Base-by-base conservation (phyloP, 805 yeast genomes). In the Candida andamanensis region DNA sequence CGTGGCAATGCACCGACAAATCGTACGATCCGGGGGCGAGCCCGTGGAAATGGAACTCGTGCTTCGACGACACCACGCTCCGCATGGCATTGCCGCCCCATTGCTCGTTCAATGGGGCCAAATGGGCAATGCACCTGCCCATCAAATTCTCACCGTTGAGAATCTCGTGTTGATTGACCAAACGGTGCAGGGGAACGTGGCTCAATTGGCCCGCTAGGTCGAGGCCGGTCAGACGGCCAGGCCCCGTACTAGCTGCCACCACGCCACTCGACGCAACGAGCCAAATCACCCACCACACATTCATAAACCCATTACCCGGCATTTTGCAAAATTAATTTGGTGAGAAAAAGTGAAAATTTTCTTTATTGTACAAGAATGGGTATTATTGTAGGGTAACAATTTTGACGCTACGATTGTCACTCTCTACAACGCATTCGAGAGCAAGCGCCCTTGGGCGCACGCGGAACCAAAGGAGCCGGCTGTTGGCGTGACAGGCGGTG, bases 361-460 rank as follows among this genome's bases (percentile, higher is more conserved):
- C 28, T 26, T 15, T 30, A 32, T 26, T 26, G 35, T 65, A 63
- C 68, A 40, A 46, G 71, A 47, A 62, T 63, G 66, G 54, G 69
- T 66, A 66, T 66, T 66, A 66, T 66, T 66, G 72, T 66, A 64
- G 72, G 66, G 72, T 61, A 52, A 43, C 60, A 47, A 46, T 50
- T 54, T 48, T 41, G 41, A 46, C 45, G 15, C 17, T 24, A 65
- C 61, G 60, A 42, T 49, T 54, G 58, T 47, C 52, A 62, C 72
- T 66, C 72, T 65, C 72, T 66, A 66, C 72, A 66, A 66, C 69
- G 51, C 66, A 60, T 62, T 46, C 71, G 46, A 66, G 60, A 66
- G 69, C 51, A 53, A n/a, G n/a, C n/a, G n/a, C n/a, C n/a, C n/a
- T n/a, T n/a, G n/a, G n/a, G n/a, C n/a, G n/a, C n/a, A n/a, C n/a